Evolutionary conservation across 1,139 yeast species (phyloP), one percentile per base, ranked within the genome.

Genomic region (Candida tetrigidarum): DNA sequence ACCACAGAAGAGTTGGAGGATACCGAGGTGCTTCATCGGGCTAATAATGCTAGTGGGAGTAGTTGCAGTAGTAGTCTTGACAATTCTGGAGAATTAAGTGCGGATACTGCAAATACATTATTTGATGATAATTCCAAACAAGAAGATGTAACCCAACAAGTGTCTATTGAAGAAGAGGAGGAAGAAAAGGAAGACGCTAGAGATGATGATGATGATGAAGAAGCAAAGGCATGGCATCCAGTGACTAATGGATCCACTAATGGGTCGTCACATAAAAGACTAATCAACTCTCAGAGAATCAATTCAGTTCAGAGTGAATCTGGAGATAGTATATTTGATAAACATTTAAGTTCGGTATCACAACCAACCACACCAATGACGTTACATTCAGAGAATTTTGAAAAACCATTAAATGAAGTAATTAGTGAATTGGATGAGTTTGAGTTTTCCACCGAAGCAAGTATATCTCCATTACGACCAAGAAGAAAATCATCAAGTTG

Each of bases 291-390:
- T 14, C 22, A 22, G 14, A 20, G 41, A 19, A 30, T 30, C 12
- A 30, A 39, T 36, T 41, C 47, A 4, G 7, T 39, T 16, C 43
- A 41, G 29, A 38, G 42, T 35, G 39, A 33, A 28, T 8, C 19
- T 22, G 39, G 35, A 8, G 42, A 37, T 4, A 38, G 39, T 41
- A 22, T 44, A 23, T 44, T 44, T 35, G 45, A 43, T 19, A 35
- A 16, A 3, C 10, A 15, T 16, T 5, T 18, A 14, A 32, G 36
- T 19, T 12, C 22, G 7, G 3, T 7, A n/a, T 30, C 34, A 10
- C 34, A 16, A n/a, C 20, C 46, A 7, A 42, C 45, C n/a, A 42
- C 48, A 15, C 48, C 48, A 36, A 11, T 40, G 39, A 41, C 45
- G 6, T 27, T 39, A n/a, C 23, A 39, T 32, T 45, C 45, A 29